phyloP scores from a whole-genome alignment of 2,329 filamentous ascomycete species.

The Blumeria graminis region DNA sequence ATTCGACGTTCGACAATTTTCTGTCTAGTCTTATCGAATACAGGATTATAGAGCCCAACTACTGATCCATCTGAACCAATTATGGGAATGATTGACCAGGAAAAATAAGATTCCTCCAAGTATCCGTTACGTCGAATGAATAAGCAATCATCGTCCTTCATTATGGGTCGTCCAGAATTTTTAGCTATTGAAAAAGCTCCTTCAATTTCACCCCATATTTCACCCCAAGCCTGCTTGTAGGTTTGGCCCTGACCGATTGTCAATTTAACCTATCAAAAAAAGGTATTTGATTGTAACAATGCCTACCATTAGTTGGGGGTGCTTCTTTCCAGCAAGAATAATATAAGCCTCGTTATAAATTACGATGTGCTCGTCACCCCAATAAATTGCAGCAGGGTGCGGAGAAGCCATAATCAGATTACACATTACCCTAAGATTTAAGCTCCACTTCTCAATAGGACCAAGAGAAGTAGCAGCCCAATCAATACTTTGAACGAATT shows the following conservation, averaged over 20 bases:
- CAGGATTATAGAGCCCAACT: conserved; percentile 54
- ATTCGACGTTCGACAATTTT: conserved; percentile 61
- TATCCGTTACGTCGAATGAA: conserved; percentile 47
- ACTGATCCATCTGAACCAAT: conserved; percentile 51
- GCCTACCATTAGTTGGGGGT: conserved; percentile 23
- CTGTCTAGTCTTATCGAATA: conserved; percentile 57
- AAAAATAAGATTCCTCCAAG: conserved; percentile 61
- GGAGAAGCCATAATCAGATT: conserved; percentile 64
- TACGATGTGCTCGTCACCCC: conserved; percentile 40
- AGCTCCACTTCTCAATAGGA: conserved; percentile 48
- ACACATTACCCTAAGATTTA: conserved; percentile 51
- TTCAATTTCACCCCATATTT: conserved; percentile 47
- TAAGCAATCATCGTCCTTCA: conserved; percentile 63
- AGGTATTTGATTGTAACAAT: not conserved
- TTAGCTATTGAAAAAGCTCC: conserved; percentile 43
- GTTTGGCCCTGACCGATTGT: conserved; percentile 26
- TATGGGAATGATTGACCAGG: conserved; percentile 59
- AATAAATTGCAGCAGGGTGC: conserved; percentile 55
- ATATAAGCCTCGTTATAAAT: conserved; percentile 55
- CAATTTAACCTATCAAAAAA: not conserved
- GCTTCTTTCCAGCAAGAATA: conserved; percentile 48
- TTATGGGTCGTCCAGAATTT: conserved; percentile 49
- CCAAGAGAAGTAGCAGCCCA: conserved; percentile 53
- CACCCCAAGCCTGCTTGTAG: conserved; percentile 41
- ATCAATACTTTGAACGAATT: conserved; percentile 44